Evolutionary conservation across 1,284 basidiomycete species (phyloP).

Genomic region (Gymnopus androsaceus): DNA sequence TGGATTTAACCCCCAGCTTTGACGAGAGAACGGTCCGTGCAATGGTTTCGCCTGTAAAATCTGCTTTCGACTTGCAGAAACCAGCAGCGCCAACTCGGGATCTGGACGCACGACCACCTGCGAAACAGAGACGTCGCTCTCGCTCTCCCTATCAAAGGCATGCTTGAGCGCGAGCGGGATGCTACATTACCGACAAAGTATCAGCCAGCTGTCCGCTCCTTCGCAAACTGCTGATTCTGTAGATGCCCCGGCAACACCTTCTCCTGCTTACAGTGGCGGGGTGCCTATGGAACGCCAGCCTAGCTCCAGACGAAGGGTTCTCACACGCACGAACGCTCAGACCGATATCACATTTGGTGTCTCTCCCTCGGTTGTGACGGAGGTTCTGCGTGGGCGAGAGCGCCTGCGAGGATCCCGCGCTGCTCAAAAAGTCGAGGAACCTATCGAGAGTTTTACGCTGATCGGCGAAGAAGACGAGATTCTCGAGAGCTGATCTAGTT

Average conservation of each 20-base stretch:
- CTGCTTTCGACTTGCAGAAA: neutral
- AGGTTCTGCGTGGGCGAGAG: constrained; percentile 8
- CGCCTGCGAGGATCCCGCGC: neutral
- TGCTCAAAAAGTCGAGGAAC: neutral
- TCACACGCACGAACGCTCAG: constrained; percentile 5
- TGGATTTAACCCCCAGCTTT: constrained; percentile 33
- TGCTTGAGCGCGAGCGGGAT: constrained; percentile 19
- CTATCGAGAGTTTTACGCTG: neutral
- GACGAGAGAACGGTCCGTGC: constrained; percentile 42
- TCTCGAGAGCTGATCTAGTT: constrained; percentile 4
- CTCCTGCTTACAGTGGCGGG: constrained; percentile 3
- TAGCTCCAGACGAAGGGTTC: neutral
- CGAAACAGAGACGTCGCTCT: constrained; percentile 18
- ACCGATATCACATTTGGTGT: constrained; percentile 9
- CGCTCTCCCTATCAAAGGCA: constrained; percentile 33
- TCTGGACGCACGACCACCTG: constrained; percentile 1
- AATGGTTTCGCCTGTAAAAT: constrained; percentile 18
- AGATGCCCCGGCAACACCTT: neutral
- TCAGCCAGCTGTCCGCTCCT: neutral
- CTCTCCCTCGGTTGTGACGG: constrained; percentile 1
- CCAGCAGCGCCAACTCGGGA: neutral
- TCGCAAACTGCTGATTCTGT: neutral
- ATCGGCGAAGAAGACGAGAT: neutral
- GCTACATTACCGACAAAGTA: neutral
- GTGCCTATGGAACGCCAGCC: constrained; percentile 6